A percentile compares a stretch with the other conserved stretches of the same genome.
These are phyloP conservation scores for Viola odorata DNA, from an alignment of 345 rosid species.

Conservation along the genomic window DNA sequence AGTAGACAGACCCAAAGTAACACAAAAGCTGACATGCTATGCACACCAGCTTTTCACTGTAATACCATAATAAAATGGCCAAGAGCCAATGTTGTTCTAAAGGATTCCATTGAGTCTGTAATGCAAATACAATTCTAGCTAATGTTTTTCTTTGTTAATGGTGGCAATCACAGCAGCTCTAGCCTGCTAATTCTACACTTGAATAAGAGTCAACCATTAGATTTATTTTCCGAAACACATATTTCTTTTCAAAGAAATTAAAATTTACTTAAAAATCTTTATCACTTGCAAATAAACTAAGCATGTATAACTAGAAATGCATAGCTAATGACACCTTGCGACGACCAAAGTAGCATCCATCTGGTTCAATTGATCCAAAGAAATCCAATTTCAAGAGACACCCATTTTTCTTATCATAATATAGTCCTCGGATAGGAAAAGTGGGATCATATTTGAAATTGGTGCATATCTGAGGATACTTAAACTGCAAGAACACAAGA, in stretches of 20 bases:
- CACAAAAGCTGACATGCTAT: not conserved
- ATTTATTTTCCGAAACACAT: not conserved
- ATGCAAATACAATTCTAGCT: too few relatives aligned
- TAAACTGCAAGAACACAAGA: slow-evolving; percentile 70
- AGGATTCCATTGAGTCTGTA: too few relatives aligned
- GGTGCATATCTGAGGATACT: slow-evolving; percentile 72
- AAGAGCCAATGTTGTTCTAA: too few relatives aligned
- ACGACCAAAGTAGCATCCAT: slow-evolving; percentile 91
- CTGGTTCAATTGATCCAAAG: slow-evolving; percentile 94
- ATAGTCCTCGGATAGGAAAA: slow-evolving; percentile 87
- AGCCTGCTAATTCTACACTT: too few relatives aligned
- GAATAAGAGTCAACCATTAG: not conserved
- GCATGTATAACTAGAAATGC: too few relatives aligned
- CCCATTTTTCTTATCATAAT: slow-evolving; percentile 77
- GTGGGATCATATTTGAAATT: slow-evolving; percentile 67
- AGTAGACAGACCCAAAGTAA: not conserved
- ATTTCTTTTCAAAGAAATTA: not conserved
- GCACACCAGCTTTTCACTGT: not conserved
- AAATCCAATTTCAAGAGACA: slow-evolving; percentile 92
- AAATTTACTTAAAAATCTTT: not conserved
- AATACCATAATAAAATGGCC: too few relatives aligned
- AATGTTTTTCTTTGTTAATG: too few relatives aligned
- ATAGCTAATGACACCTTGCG: too few relatives aligned
- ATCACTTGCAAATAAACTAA: too few relatives aligned
- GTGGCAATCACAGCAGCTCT: too few relatives aligned